phyloP scores from a whole-genome alignment of 768 basidiomycete genomes.

The Boletus pseudo-olivaceus region DNA sequence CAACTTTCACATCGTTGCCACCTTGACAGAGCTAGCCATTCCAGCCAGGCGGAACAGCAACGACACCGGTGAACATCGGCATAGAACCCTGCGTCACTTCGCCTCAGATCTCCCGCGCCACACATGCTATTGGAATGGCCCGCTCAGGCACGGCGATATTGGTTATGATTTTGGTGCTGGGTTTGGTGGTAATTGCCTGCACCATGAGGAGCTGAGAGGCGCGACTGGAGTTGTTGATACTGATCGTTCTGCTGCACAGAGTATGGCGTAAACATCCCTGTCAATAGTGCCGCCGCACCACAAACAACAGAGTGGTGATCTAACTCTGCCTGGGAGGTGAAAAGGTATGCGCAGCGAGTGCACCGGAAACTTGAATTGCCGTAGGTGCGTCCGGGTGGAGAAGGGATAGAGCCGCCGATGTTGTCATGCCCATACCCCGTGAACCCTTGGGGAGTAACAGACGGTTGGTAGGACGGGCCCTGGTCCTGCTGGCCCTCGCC shows the following conservation, averaged over 20 bases:
- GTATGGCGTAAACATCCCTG: constrained; percentile 12
- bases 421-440: not conserved
- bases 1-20: not conserved
- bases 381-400: not conserved
- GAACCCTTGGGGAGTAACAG: not conserved
- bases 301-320: constrained; percentile 12
- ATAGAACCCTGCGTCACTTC: not conserved
- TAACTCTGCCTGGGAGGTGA: constrained; percentile 6
- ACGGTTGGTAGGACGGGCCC: not conserved
- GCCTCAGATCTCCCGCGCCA: not conserved
- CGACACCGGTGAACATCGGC: not conserved
- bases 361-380: not conserved
- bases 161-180: no score
- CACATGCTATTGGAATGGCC: no score
- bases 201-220: no score
- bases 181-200: no score
- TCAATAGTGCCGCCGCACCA: constrained; percentile 11
- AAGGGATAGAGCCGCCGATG: not conserved
- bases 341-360: constrained; percentile 11
- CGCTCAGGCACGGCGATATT: no score
- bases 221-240: no score
- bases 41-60: not conserved
- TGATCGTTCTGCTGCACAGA: not conserved
- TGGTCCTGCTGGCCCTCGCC: not conserved
- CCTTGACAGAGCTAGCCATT: not conserved